Conservation (phyloP, 139 green algal genomes). For the Chlorella sp. region DNA sequence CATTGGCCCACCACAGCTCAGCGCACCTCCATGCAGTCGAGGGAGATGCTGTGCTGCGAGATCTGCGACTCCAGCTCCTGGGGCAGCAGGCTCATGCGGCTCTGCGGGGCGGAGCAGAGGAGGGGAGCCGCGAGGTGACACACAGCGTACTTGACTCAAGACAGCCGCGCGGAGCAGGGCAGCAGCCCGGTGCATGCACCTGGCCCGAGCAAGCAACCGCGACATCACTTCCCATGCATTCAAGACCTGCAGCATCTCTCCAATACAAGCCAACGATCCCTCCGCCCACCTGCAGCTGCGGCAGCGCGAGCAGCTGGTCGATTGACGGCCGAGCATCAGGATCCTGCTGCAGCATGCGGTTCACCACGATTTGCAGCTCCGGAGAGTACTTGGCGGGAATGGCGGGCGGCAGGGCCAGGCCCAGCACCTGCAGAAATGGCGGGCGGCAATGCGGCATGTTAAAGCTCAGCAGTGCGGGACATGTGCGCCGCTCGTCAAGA, state of each 20-base stretch:
- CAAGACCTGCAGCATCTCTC: no score
- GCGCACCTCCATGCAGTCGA: constrained; percentile 21
- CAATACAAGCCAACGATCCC: no score
- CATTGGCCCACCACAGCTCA: no score
- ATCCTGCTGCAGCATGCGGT: constrained; percentile 18
- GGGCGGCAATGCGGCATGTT: not conserved
- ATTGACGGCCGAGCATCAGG: not conserved
- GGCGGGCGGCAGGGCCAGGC: not conserved
- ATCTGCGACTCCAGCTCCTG: not conserved
- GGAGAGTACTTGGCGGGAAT: constrained; percentile 4
- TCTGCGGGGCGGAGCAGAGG: not conserved
- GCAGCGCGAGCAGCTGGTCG: not conserved
- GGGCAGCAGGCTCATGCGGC: constrained; percentile 13
- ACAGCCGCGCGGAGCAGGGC: no score
- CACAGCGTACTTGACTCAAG: no score
- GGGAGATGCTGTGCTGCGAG: not conserved
- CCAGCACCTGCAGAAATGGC: constrained; percentile 2
- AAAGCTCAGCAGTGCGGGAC: not conserved
- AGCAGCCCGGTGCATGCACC: not conserved
- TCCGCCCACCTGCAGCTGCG: constrained; percentile 2
- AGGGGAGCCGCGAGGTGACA: not conserved
- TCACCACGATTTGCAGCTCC: constrained; percentile 14
- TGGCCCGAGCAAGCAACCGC: no score
- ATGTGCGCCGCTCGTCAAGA: no score
- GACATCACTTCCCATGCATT: no score